Evolutionary conservation across 495 filamentous ascomycete species (phyloP), one percentile per base, ranked within the genome.

Genomic region (Lasiosphaeriaceae sp.): DNA sequence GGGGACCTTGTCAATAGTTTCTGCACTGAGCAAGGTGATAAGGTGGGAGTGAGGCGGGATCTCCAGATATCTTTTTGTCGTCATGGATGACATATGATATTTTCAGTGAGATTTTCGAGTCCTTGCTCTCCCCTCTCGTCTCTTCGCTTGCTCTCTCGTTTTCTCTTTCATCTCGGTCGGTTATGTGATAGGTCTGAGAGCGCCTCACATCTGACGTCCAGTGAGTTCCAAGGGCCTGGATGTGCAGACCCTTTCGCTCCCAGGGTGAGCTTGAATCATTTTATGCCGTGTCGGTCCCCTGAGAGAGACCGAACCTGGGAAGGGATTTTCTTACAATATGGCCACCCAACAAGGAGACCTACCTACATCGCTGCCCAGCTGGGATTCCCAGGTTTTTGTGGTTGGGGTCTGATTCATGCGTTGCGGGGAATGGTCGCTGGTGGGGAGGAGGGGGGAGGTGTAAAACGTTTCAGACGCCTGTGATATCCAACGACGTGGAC

Each of bases 371-470:
- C 8, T 9, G 8, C 34, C 34, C 8, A 14, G 8, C 39, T 43
- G 39, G 39, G 39, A 43, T n/a, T 43, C 2, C 39, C 39, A 43
- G 35, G 51, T 43, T 21, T 20, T 24, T 14, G 46, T 51, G n/a
- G 51, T 11, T 16, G 47, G 57, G 52, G 45, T 50, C 57, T 37
- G 34, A 56, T 55, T 61, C 51, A 60, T 58, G 61, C 57, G 39
- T 29, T 57, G 54, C 51, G 51, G 57, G 57, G 48, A 20, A 55
- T 35, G 21, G 6, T 11, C 19, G 20, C 24, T 55, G 17, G 35
- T 20, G 34, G 26, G 46, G 14, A 26, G 39, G 39, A 4, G 16
- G 14, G 39, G 12, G 46, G 47, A 45, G 39, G 23, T 48, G 24
- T 16, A 31, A 35, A 47, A 47, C 37, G 54, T 56, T 56, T 56